Evolutionary conservation across 768 basidiomycete genomes (phyloP).

Genomic region (Fomitopsis serialis): DNA sequence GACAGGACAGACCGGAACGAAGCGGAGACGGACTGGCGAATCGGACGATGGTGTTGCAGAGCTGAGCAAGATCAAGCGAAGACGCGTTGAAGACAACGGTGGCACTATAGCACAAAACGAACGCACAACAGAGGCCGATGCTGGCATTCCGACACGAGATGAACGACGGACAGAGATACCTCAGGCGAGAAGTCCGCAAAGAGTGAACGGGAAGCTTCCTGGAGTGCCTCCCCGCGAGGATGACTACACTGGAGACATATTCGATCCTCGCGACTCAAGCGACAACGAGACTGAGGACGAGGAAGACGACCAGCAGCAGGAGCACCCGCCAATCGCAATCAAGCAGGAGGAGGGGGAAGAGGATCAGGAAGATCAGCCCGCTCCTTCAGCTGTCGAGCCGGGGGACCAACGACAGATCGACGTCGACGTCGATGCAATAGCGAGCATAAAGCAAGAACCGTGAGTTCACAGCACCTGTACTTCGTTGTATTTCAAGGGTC

Average conservation of each 20-base stretch:
- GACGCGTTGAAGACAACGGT: neutral
- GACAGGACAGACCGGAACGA: neutral
- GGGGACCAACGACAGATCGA: neutral
- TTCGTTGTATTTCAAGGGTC: neutral
- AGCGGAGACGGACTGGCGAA: neutral
- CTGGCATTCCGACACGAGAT: neutral
- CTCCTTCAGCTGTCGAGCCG: neutral
- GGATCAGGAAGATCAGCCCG: neutral
- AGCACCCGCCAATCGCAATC: neutral
- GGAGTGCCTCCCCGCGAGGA: conserved; percentile 3
- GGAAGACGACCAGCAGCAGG: neutral
- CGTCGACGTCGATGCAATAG: neutral
- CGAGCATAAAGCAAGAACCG: neutral
- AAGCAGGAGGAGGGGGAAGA: neutral
- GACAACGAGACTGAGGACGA: neutral
- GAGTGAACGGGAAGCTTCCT: neutral
- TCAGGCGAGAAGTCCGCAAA: neutral
- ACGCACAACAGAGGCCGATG: neutral
- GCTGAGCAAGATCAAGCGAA: neutral
- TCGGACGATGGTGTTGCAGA: neutral
- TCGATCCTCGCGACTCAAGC: neutral
- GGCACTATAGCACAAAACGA: neutral
- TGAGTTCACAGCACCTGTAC: neutral
- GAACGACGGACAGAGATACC: neutral
- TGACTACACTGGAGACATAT: conserved; percentile 12